A percentile compares a stretch with the other conserved stretches of the same genome.
phyloP scores from a whole-genome alignment of 345 rosid genomes.

The Orychophragmus violaceus region DNA sequence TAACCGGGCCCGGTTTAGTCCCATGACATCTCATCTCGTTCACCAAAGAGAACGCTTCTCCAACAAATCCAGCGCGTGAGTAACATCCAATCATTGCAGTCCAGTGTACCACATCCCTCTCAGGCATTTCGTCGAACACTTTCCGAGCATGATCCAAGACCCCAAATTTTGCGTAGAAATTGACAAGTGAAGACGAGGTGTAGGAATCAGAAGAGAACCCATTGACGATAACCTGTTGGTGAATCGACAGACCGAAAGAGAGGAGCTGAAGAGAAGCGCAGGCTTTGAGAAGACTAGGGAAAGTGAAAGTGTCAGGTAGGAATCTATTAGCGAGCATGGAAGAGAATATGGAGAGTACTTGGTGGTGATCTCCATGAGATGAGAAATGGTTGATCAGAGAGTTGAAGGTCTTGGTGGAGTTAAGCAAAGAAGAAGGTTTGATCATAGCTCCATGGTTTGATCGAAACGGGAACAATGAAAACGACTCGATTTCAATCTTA shows the following conservation, averaged over 20 bases:
- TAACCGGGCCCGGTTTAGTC: slow-evolving; percentile 47
- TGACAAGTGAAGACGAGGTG: slow-evolving; percentile 45
- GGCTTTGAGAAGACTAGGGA: slow-evolving; percentile 53
- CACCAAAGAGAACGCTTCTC: slow-evolving; percentile 32
- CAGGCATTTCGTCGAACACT: slow-evolving; percentile 47
- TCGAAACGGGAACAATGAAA: too few relatives aligned
- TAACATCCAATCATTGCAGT: slow-evolving; percentile 51
- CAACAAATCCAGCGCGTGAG: slow-evolving; percentile 32
- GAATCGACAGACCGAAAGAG: slow-evolving; percentile 42
- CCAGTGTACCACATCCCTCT: slow-evolving; percentile 42
- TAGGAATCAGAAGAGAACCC: slow-evolving; percentile 56
- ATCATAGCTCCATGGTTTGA: slow-evolving; percentile 27
- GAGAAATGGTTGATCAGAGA: slow-evolving; percentile 36
- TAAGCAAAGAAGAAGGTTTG: slow-evolving; percentile 18
- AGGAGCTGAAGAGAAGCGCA: slow-evolving; percentile 40
- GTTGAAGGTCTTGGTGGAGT: slow-evolving; percentile 36
- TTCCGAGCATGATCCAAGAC: slow-evolving; percentile 31
- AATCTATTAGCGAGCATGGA: slow-evolving; percentile 34
- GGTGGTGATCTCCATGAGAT: slow-evolving; percentile 30
- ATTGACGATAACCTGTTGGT: slow-evolving; percentile 36
- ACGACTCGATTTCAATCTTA: too few relatives aligned
- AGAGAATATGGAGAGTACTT: slow-evolving; percentile 32
- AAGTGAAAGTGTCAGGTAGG: slow-evolving; percentile 36
- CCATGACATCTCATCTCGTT: slow-evolving; percentile 42
- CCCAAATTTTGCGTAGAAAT: slow-evolving; percentile 36